Base-by-base conservation (phyloP, 2,329 filamentous ascomycete genomes). In the Neofusicoccum parvum region DNA sequence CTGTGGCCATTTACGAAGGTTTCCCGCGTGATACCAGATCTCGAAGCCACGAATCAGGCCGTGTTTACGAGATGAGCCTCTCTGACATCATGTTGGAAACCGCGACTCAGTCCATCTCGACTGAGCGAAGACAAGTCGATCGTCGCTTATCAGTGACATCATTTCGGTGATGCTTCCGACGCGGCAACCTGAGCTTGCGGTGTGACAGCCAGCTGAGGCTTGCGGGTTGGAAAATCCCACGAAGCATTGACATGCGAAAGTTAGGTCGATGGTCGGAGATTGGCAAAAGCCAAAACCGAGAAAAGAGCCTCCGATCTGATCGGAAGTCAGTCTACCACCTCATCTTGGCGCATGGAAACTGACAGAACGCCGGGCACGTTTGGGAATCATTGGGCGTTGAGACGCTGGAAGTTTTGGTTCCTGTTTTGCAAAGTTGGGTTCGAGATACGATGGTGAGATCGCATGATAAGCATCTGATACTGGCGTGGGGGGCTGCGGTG, bases 251-350 rank as follows among this genome's bases (percentile, higher is more conserved):
- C 27, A 10, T 36, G 51, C n/a, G 12, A 27, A 56, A 56, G 41
- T 10, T 15, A 56, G 51, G 51, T 56, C n/a, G 10, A 3, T 32
- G 51, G 17, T 56, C 51, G 51, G 51, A 56, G 51, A 56, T 56
- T n/a, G 27, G n/a, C 10, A 17, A 23, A 39, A 7, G 17, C 27
- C 27, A 32, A 32, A 32, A 5, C 27, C 27, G 27, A 32, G 27
- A 32, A 32, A 32, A 32, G 27, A 32, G 27, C 27, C 27, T 32
- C 27, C 27, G 27, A 32, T 32, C 27, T n/a, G 11, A 15, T 15
- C 15, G n/a, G n/a, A n/a, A 11, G 9, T 23, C 51, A 23, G 39
- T 27, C 34, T 54, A 20, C 51, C 7, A 4, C 11, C 27, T 20
- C 15, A 23, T 14, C 36, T 27, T 39, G 23, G 17, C 27, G 12